phyloP scores from a whole-genome alignment of 2,329 filamentous ascomycete species.

The Paraconiothyrium sp. region DNA sequence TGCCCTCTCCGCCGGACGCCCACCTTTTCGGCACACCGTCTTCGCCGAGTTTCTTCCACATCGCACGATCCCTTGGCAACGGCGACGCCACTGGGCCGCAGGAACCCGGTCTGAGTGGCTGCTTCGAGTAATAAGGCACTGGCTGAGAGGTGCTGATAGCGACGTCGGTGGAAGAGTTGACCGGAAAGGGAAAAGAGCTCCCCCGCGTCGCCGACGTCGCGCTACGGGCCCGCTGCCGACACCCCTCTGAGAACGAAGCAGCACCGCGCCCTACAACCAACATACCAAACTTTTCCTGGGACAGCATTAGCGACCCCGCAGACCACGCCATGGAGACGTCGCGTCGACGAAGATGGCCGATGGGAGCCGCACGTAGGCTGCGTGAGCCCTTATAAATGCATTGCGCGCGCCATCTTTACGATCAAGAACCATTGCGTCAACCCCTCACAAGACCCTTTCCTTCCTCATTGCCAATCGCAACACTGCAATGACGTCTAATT shows the following conservation, averaged over 20 bases:
- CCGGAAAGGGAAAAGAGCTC: constrained; percentile 23
- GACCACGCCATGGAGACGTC: constrained; percentile 12
- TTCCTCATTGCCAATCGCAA: not conserved
- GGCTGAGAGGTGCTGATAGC: constrained; percentile 5
- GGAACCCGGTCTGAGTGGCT: constrained; percentile 7
- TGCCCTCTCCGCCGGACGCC: not conserved
- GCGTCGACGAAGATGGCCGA: constrained; percentile 13
- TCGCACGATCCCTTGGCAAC: not conserved
- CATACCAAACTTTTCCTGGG: constrained; percentile 11
- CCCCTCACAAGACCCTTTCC: not conserved
- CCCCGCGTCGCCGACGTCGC: constrained; percentile 8
- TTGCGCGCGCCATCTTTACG: not conserved
- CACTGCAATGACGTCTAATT: constrained; percentile 39
- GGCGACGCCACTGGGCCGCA: not conserved
- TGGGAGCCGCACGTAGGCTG: constrained; percentile 16
- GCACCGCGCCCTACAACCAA: constrained; percentile 7
- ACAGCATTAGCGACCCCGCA: constrained; percentile 14
- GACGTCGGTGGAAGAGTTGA: constrained; percentile 18
- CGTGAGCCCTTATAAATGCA: constrained; percentile 3
- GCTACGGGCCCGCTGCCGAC: constrained; percentile 9
- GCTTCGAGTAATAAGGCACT: constrained; percentile 6
- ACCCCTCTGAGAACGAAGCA: not conserved
- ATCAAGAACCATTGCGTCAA: not conserved
- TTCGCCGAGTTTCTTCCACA: not conserved
- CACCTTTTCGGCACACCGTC: not conserved